A percentile compares a stretch with the other conserved stretches of the same genome.
Evolutionary conservation across 1,284 basidiomycete species (phyloP).

Genomic region (Cryptococcus sp.): DNA sequence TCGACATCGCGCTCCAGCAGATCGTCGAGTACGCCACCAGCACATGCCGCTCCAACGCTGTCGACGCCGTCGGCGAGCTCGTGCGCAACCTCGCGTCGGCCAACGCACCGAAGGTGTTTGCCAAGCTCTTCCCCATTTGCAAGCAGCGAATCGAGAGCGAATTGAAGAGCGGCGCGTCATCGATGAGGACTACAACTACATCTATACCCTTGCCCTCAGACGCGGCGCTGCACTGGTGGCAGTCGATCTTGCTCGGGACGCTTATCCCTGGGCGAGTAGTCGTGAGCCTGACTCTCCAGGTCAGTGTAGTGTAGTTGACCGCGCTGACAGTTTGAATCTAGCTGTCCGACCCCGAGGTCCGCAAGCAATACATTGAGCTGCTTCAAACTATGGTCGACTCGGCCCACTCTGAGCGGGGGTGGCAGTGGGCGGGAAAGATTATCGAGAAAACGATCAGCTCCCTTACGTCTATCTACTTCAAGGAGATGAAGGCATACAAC

Average conservation of each 20-base stretch:
- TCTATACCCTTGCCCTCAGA: conserved; percentile 79
- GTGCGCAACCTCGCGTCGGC: conserved; percentile 81
- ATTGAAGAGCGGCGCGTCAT: conserved; percentile 87
- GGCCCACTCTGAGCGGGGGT: conserved; percentile 86
- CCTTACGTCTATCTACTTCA: conserved; percentile 72
- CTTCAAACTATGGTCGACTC: conserved; percentile 68
- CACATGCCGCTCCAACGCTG: conserved; percentile 80
- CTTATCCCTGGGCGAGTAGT: conserved; percentile 36
- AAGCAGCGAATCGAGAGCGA: conserved; percentile 78
- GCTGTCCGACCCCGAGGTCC: conserved; percentile 26
- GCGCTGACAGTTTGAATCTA: background rate
- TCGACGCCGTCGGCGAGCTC: conserved; percentile 84
- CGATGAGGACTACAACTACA: conserved; percentile 80
- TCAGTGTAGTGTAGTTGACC: background rate
- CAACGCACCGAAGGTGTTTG: conserved; percentile 70
- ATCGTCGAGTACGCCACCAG: conserved; percentile 77
- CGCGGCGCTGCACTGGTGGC: conserved; percentile 86
- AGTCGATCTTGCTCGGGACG: conserved; percentile 39
- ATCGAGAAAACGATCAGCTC: conserved; percentile 75
- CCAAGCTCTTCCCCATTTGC: conserved; percentile 77
- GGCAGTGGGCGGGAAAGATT: conserved; percentile 73
- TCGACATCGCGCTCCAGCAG: conserved; percentile 79
- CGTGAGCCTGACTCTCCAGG: conserved; percentile 9
- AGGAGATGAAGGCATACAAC: conserved; percentile 81
- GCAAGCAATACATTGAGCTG: conserved; percentile 56